Evolutionary conservation across 2,329 filamentous ascomycete species (phyloP), one percentile per base, ranked within the genome.

Genomic region (Fusarium dlaminii): DNA sequence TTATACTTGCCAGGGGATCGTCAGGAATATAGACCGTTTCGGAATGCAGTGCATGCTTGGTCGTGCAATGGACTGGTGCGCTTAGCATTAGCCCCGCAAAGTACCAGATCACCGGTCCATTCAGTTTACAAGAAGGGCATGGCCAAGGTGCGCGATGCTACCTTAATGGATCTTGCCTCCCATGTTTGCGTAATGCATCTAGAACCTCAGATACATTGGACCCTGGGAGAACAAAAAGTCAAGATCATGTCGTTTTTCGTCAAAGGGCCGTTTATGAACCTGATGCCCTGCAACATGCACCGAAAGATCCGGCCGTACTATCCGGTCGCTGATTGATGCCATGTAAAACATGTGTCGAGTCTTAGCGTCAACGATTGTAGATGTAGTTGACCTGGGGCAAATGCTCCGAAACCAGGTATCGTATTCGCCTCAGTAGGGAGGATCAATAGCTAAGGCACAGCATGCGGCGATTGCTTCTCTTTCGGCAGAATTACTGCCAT

Each of bases 311-410:
- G 55, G 40, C 55, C 55, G 55, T 7, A 58, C 30, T 29, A 58
- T 29, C 40, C 55, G 55, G 20, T 6, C 3, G 32, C 1, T 6
- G 3, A 18, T 14, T 27, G 0, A 1, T 18, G 18, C 32, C 14
- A 54, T 37, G 34, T 29, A 20, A 39, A 42, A 32, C 36, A 15
- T 15, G 7, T 20, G 39, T 17, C 15, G 24, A 39, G 14, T n/a
- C 18, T 39, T n/a, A 39, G 20, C 51, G 34, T 39, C 51, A 39
- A 22, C 24, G 34, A 54, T 29, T 3, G 1, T 2, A 42, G 20
- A 12, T 56, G 6, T 18, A 30, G 24, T 29, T 14, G 3, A n/a
- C 14, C 20, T 52, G 18, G 24, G 32, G n/a, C 9, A 36, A 22
- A 32, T 32, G 5, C 27, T 32, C 37, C 27, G 17, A 24, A 17